phyloP scores from a whole-genome alignment of 2,329 filamentous ascomycete genomes.

The Lasiodiplodia sp. region DNA sequence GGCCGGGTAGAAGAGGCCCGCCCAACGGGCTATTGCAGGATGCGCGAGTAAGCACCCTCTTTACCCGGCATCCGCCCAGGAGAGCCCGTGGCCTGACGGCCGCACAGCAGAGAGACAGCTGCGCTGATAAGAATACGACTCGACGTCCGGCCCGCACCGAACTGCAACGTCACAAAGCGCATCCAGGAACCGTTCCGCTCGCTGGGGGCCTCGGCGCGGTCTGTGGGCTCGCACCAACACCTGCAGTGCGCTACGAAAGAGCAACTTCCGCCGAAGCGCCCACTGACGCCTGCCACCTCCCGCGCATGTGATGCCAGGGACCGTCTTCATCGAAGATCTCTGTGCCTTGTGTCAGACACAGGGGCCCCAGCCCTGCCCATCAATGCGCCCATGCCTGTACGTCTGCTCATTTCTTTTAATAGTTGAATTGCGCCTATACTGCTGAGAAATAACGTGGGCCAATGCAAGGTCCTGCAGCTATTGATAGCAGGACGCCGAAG shows the following conservation, averaged over 20 bases:
- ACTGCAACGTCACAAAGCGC: constrained; percentile 21
- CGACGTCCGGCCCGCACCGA: constrained; percentile 16
- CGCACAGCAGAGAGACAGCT: background rate
- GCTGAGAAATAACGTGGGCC: background rate
- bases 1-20: constrained; percentile 15
- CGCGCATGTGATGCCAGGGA: constrained; percentile 4
- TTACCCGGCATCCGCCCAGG: background rate
- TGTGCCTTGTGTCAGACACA: background rate
- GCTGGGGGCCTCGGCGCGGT: constrained; percentile 5
- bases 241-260: background rate
- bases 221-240: background rate
- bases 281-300: background rate
- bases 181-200: constrained; percentile 12
- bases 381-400: background rate
- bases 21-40: background rate
- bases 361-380: no score
- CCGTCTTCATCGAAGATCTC: constrained; percentile 12
- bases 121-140: constrained; percentile 22
- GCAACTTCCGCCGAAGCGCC: constrained; percentile 6
- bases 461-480: background rate
- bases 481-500: background rate
- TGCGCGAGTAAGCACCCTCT: constrained; percentile 10
- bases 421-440: background rate
- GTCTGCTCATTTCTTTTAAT: background rate
- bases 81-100: background rate